Evolutionary conservation across 1,284 basidiomycete species (phyloP).

Genomic region (Melampsora larici-populina): DNA sequence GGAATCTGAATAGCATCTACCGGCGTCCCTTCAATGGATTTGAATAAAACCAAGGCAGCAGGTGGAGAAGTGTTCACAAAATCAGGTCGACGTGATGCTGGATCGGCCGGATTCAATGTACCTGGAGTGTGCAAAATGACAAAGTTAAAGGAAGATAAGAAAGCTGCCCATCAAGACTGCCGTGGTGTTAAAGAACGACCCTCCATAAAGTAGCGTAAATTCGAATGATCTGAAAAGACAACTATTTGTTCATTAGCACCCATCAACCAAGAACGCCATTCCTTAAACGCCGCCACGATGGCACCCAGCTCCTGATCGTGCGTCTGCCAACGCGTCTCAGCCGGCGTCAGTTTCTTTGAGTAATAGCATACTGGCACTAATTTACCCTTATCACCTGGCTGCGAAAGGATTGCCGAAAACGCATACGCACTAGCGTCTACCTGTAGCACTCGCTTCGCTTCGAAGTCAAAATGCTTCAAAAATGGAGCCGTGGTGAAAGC

Average conservation of each 20-base stretch:
- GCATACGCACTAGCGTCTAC: too few species aligned
- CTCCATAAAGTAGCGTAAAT: neutral
- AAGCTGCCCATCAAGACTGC: neutral
- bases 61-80: neutral
- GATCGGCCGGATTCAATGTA: neutral
- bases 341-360: neutral
- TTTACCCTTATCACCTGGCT: conserved; percentile 20
- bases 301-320: neutral
- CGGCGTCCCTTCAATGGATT: neutral
- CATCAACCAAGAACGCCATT: neutral
- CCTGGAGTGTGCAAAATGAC: neutral
- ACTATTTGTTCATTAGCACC: neutral
- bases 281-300: neutral
- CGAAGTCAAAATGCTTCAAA: conserved; percentile 15
- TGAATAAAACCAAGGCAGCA: neutral
- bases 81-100: neutral
- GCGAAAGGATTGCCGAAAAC: conserved; percentile 40
- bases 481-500: conserved; percentile 1
- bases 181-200: neutral
- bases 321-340: neutral
- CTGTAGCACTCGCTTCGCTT: conserved; percentile 46
- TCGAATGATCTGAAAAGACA: neutral
- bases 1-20: neutral
- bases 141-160: too few species aligned
- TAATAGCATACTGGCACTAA: conserved; percentile 23